Evolutionary conservation across 345 rosid species (phyloP), one percentile per base, ranked within the genome.

Genomic region (Citrus reticulata): DNA sequence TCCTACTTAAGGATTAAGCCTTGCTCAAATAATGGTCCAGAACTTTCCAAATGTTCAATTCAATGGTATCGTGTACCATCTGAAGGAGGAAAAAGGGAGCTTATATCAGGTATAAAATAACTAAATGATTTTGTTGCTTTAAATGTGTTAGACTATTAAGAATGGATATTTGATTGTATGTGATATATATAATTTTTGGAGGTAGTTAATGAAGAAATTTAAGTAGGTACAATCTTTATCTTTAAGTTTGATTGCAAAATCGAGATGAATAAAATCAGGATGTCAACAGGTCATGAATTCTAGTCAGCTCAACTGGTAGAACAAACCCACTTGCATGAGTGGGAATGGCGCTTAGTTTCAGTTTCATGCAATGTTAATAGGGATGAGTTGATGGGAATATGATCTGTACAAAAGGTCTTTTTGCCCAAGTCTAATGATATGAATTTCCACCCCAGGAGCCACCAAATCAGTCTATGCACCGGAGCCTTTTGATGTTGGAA

Each of bases 391-490:
- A 9, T 16, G 51, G 29, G 4, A 29, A 22, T n/a, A 24, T 75
- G 62, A 64, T 68, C 46, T 64, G 0, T n/a, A 4, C 13, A 19
- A 29, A 51, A 30, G 7, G 61, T 30, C 37, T 30, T 71, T 30
- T 71, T 19, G 17, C 61, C 2, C 9, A 8, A 29, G 25, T 32
- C n/a, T 67, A 75, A 37, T 76, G 20, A 13, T 25, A 24, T 77
- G 30, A 30, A 59, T 83, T 85, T 62, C 54, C 67, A 24, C 85
- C 62, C 39, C 90, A 96, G 99, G 98, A 81, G 98, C 99, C 58
- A 92, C 90, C n/a, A 96, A 93, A 90, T 77, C 89, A 74, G 87
- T 88, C 71, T 96, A 96, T 80, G 99, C 99, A 76, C 98, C 95
- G 0, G 99, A 95, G 89, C 97, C 99, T 78, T 88, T 84, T 68